Base-by-base conservation (phyloP, 495 filamentous ascomycete species). In the Podospora pseudopauciseta region DNA sequence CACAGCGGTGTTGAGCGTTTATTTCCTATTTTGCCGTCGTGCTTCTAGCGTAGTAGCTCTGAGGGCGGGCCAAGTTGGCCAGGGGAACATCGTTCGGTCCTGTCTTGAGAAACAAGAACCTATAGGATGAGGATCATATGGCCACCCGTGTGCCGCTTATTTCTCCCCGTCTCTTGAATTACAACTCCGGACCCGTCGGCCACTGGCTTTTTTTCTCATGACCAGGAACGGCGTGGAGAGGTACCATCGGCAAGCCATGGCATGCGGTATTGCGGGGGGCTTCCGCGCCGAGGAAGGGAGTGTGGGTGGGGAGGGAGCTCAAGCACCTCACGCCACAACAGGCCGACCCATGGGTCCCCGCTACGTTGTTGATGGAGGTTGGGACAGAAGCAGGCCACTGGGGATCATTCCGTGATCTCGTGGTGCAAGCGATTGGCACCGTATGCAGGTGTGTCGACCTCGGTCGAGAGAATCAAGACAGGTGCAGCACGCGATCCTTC, bases 221-320 rank as follows among this genome's bases (percentile, higher is more conserved):
- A 58, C 55, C 55, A 58, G 55, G 18, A 26, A 19, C 55, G 23
- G 23, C 55, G n/a, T 58, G 55, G 39, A 49, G 39, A 49, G 39
- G 39, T 49, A 49, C n/a, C 55, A 58, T 58, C 55, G 55, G 55
- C 55, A 19, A 9, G 55, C 55, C 55, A 58, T 58, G 55, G 55
- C 55, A 58, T 58, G 55, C 55, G 23, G 55, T n/a, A 58, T 20
- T 19, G 55, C n/a, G 55, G 55, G 55, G 55, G 23, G 16, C 55
- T 19, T 20, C 55, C 55, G n/a, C 55, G 39, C 39, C 39, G 39
- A 49, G 39, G 39, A 13, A 16, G 39, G 39, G 39, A 49, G 39
- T 13, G 39, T 49, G 39, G 39, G 39, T 49, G 39, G 39, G 13
- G 39, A 49, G 30, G 30, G 39, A 49, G 39, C 9, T 49, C 39